Conservation (phyloP, 169 alveolate genomes). For the Cyclospora cayetanensis region DNA sequence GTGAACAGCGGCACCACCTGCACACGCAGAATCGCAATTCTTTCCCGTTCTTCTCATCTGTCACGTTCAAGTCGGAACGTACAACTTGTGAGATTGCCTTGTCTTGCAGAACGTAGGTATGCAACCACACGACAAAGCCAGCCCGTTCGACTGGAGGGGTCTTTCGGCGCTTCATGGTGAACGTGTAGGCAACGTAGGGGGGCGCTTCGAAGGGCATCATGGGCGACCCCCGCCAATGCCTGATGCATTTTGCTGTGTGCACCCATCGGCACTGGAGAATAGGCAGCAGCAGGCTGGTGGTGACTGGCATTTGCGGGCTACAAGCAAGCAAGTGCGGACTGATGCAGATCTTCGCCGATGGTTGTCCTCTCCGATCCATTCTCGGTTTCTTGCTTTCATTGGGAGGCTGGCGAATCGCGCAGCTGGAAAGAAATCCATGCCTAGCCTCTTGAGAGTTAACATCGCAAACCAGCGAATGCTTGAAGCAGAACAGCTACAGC, state of each 20-base stretch:
- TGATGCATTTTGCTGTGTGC: slow-evolving; percentile 47
- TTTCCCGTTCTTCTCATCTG: too few relatives aligned
- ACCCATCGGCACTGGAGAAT: slow-evolving; percentile 19
- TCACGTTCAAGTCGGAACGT: too few relatives aligned
- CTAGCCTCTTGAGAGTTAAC: not conserved
- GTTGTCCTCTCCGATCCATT: slow-evolving; percentile 1
- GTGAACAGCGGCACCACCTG: too few relatives aligned
- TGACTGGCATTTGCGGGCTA: slow-evolving; percentile 37
- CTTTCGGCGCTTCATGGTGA: not conserved
- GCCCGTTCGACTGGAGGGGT: not conserved
- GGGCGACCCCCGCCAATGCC: not conserved
- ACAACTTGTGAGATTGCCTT: not conserved
- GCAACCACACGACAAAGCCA: slow-evolving; percentile 34
- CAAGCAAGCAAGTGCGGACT: not conserved
- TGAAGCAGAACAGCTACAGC: too few relatives aligned
- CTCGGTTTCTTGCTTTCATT: slow-evolving; percentile 4
- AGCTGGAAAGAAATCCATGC: slow-evolving; percentile 34
- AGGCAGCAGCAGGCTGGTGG: slow-evolving; percentile 48
- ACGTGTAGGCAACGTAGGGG: too few relatives aligned
- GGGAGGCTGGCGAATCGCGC: slow-evolving; percentile 37
- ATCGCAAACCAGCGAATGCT: too few relatives aligned
- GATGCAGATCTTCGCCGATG: slow-evolving; percentile 20
- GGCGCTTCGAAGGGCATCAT: not conserved
- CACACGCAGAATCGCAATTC: too few relatives aligned
- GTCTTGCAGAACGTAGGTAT: not conserved